Conservation (phyloP, 2,329 filamentous ascomycete genomes). For the Penicillium brasilianum region DNA sequence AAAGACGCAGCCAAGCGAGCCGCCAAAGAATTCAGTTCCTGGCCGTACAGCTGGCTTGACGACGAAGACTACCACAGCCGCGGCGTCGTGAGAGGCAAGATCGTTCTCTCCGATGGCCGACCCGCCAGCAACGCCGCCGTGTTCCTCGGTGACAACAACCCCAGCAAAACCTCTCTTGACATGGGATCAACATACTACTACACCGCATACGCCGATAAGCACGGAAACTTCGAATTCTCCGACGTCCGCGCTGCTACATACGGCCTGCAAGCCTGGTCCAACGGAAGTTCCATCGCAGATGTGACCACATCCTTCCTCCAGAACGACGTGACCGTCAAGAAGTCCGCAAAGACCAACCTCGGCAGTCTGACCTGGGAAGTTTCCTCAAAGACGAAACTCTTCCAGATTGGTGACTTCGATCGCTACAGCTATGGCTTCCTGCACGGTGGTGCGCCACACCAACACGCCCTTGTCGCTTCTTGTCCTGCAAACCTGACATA, state of each 20-base stretch:
- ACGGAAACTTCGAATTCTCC: constrained; percentile 52
- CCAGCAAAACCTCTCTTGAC: constrained; percentile 53
- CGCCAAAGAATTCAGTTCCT: constrained; percentile 49
- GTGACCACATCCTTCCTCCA: constrained; percentile 53
- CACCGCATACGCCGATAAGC: constrained; percentile 51
- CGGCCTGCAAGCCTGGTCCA: constrained; percentile 58
- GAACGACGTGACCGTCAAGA: constrained; percentile 48
- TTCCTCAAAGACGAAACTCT: constrained; percentile 48
- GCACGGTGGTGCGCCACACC: constrained; percentile 50
- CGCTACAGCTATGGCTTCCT: constrained; percentile 53
- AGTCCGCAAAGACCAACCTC: constrained; percentile 44
- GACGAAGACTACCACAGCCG: constrained; percentile 56
- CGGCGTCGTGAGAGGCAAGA: constrained; percentile 51
- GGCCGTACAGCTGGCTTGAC: constrained; percentile 58
- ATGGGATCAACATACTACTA: constrained; percentile 58
- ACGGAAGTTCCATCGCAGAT: constrained; percentile 51
- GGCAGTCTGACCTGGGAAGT: constrained; percentile 50
- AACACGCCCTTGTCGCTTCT: constrained; percentile 52
- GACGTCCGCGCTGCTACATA: constrained; percentile 54
- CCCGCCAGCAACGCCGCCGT: constrained; percentile 56
- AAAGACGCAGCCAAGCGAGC: constrained; percentile 49
- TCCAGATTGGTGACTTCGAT: constrained; percentile 57
- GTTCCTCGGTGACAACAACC: constrained; percentile 56
- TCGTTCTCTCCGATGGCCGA: constrained; percentile 55
- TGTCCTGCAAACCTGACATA: constrained; percentile 55